Evolutionary conservation across 140 eudicot species (phyloP).

Genomic region (Ambrosia hybrid): DNA sequence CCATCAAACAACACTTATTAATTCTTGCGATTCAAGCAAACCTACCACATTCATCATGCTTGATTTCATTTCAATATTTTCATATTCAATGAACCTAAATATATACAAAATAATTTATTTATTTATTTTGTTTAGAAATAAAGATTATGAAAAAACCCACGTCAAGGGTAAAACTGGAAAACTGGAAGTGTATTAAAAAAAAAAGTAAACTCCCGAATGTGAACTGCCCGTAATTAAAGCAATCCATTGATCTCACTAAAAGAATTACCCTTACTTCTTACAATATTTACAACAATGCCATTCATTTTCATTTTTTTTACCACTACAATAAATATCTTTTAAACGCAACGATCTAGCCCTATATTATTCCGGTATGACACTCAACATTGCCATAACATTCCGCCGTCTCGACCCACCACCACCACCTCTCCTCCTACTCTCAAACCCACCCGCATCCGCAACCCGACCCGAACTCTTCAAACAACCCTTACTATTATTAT

Average conservation of each 20-base stretch:
- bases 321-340: background rate
- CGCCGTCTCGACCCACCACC: constrained; percentile 43
- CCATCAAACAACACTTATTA: constrained; percentile 27
- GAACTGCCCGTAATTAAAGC: constrained; percentile 38
- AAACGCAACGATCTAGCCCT: too few relatives aligned
- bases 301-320: background rate
- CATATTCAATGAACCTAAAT: background rate
- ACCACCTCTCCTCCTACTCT: constrained; percentile 18
- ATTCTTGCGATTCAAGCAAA: constrained; percentile 28
- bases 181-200: constrained; percentile 11
- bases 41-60: constrained; percentile 9
- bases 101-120: background rate
- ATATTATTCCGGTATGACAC: constrained; percentile 58
- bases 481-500: too few relatives aligned
- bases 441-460: constrained; percentile 39
- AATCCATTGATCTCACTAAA: constrained; percentile 36
- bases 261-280: constrained; percentile 29
- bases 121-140: background rate
- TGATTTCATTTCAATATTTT: background rate
- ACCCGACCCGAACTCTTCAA: constrained; percentile 39
- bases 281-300: constrained; percentile 34
- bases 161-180: constrained; percentile 27
- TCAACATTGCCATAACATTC: constrained; percentile 44
- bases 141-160: constrained; percentile 17
- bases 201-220: constrained; percentile 33